These are phyloP conservation scores for Eutypa lata DNA, from an alignment of 2,329 filamentous ascomycete species.

Conservation along the genomic window DNA sequence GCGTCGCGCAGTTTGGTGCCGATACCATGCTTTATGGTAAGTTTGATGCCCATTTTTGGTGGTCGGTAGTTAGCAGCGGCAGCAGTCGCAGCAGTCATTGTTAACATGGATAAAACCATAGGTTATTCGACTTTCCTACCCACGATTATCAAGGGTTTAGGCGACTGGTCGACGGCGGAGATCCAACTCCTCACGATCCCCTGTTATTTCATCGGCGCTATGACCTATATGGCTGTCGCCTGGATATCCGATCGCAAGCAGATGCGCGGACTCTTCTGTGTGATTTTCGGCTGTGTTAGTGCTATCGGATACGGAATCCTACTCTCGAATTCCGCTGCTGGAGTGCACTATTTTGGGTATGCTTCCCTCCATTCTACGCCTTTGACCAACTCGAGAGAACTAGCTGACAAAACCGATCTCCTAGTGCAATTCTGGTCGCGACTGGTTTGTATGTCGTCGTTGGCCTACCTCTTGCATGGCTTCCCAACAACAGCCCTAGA, in stretches of 20 bases:
- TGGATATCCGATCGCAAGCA: slow-evolving; percentile 66
- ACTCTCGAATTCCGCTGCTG: slow-evolving; percentile 55
- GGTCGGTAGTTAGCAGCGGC: not conserved
- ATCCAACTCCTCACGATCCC: slow-evolving; percentile 77
- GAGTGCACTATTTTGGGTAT: slow-evolving; percentile 66
- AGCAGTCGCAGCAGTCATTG: too few relatives aligned
- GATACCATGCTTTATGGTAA: slow-evolving; percentile 71
- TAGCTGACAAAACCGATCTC: not conserved
- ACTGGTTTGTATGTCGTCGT: slow-evolving; percentile 65
- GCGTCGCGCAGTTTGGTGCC: slow-evolving; percentile 65
- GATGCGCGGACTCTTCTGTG: slow-evolving; percentile 61
- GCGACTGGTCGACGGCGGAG: slow-evolving; percentile 58
- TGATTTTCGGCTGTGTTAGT: slow-evolving; percentile 60
- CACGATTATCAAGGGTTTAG: slow-evolving; percentile 71
- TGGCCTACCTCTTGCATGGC: slow-evolving; percentile 53
- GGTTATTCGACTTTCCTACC: slow-evolving; percentile 76
- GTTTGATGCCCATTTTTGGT: slow-evolving; percentile 3
- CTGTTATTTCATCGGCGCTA: slow-evolving; percentile 70
- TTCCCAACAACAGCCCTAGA: slow-evolving; percentile 66
- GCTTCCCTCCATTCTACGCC: not conserved
- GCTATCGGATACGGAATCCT: slow-evolving; percentile 68
- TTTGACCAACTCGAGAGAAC: not conserved
- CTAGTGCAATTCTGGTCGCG: slow-evolving; percentile 68
- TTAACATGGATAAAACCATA: slow-evolving; percentile 15
- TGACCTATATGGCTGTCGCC: slow-evolving; percentile 64